Percentiles rank a stretch among this genome's conserved stretches.
Evolutionary conservation across 352 stramenopile species (phyloP).

Genomic region (Phytopythium helicoides): DNA sequence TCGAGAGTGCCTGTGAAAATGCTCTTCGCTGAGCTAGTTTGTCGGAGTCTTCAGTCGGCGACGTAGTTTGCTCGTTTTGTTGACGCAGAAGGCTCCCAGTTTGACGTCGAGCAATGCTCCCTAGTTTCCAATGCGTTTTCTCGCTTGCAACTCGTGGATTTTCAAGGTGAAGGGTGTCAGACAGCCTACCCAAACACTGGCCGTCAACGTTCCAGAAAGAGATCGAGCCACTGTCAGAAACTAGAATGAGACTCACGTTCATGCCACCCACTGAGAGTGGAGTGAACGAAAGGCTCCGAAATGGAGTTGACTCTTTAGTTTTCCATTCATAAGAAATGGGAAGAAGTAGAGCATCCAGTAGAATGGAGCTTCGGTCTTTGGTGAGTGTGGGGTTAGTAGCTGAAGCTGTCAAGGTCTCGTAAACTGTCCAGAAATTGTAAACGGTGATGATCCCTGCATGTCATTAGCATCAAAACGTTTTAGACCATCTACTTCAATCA

Average conservation of each 20-base stretch:
- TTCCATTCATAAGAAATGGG: conserved; percentile 20
- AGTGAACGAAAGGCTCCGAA: conserved; percentile 18
- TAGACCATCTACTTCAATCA: background rate
- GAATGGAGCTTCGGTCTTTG: background rate
- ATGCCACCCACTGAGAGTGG: background rate
- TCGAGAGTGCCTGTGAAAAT: too few relatives aligned
- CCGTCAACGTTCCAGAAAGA: conserved; percentile 36
- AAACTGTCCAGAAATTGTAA: conserved; percentile 20
- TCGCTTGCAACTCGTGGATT: background rate
- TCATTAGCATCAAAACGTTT: background rate
- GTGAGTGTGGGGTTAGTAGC: background rate
- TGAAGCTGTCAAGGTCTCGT: background rate
- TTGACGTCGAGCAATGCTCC: background rate
- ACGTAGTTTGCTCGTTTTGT: too few relatives aligned
- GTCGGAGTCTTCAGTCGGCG: too few relatives aligned
- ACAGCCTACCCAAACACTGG: conserved; percentile 23
- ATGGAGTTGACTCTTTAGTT: conserved; percentile 13
- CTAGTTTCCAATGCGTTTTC: conserved; percentile 7
- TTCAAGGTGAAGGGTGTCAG: conserved; percentile 4
- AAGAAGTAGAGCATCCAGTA: conserved; percentile 11
- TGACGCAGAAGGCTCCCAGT: too few relatives aligned
- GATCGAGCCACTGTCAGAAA: conserved; percentile 25
- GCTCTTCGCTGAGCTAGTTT: too few relatives aligned
- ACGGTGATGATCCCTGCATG: conserved; percentile 27
- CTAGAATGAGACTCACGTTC: conserved; percentile 16